Base-by-base conservation (phyloP, 2,329 filamentous ascomycete species). In the Trichoderma hamatum region DNA sequence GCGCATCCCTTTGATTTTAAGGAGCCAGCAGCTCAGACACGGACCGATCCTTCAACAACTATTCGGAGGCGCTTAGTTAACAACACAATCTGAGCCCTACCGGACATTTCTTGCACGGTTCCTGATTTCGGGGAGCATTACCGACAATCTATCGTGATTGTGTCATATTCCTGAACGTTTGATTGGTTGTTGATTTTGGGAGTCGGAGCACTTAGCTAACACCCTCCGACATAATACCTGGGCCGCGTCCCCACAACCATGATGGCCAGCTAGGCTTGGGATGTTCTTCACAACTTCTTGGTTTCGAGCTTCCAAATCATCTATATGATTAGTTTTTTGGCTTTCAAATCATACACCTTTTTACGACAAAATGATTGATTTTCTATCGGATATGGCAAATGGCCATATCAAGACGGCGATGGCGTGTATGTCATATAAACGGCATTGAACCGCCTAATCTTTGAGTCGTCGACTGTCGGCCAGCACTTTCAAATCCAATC, bases 201-300 rank as follows among this genome's bases (percentile, higher is more conserved):
- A 58, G 62, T 66, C 62, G 62, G 62, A 56, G 52, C 32, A 56
- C 52, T 66, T 66, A 66, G 62, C 62, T 66, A 66, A 43, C 49
- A 19, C 16, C 62, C 26, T 66, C 62, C 62, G 62, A 46, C 21
- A 46, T 28, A 19, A 19, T 54, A 46, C 21, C 51, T 66, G 16
- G 54, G 54, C 54, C 28, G 54, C 28, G 16, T 32, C 62, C 26
- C 32, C 62, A 54, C 62, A 24, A 21, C 5, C 32, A 26, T 1
- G 26, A 6, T 65, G 14, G 4, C 9, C 26, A 16, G 36, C 30
- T 26, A 30, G 7, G 24, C 16, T 26, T 28, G 52, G 51, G 28
- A 49, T 14, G 10, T 21, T 26, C 19, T 56, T 28, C 6, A 24
- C 52, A 26, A 19, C 19, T 13, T 9, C 26, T 36, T 65, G 46